Conservation (phyloP, 73 alveolate genomes). For the Stentor coeruleus region DNA sequence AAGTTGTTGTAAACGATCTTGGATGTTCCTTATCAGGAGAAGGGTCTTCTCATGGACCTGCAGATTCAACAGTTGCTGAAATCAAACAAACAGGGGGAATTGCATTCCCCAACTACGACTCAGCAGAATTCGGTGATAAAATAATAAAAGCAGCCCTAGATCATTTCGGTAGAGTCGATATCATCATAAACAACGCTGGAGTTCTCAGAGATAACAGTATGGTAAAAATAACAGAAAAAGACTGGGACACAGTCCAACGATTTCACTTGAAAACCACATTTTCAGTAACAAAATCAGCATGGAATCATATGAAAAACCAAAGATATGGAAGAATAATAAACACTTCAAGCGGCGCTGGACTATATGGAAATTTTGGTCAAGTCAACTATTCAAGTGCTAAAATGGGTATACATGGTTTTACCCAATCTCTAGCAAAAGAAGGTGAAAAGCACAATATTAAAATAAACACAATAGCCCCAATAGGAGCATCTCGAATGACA, state of each 20-base stretch:
- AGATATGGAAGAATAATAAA: constrained; percentile 88
- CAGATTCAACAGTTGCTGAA: constrained; percentile 76
- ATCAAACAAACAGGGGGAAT: constrained; percentile 77
- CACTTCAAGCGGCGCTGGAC: constrained; percentile 84
- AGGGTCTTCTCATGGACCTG: constrained; percentile 62
- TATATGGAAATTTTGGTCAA: constrained; percentile 90
- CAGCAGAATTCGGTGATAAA: constrained; percentile 93
- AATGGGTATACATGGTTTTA: constrained; percentile 85
- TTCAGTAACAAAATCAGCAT: constrained; percentile 72
- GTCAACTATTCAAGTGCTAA: constrained; percentile 88
- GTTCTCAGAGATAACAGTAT: constrained; percentile 88
- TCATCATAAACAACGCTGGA: constrained; percentile 97
- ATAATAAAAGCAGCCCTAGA: constrained; percentile 92
- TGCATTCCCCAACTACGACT: constrained; percentile 89
- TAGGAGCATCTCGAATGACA: constrained; percentile 95
- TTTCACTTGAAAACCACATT: constrained; percentile 36
- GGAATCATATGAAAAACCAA: constrained; percentile 62
- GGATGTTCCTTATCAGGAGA: constrained; percentile 77
- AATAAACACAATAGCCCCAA: constrained; percentile 84
- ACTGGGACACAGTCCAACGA: constrained; percentile 78
- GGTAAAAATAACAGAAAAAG: constrained; percentile 84
- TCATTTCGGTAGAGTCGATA: constrained; percentile 79
- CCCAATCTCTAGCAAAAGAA: constrained; percentile 87
- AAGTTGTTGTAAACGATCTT: constrained; percentile 83
- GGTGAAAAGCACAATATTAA: constrained; percentile 84